These are phyloP conservation scores for Eucalyptus rudis DNA, from an alignment of 345 rosid species.

Conservation along the genomic window DNA sequence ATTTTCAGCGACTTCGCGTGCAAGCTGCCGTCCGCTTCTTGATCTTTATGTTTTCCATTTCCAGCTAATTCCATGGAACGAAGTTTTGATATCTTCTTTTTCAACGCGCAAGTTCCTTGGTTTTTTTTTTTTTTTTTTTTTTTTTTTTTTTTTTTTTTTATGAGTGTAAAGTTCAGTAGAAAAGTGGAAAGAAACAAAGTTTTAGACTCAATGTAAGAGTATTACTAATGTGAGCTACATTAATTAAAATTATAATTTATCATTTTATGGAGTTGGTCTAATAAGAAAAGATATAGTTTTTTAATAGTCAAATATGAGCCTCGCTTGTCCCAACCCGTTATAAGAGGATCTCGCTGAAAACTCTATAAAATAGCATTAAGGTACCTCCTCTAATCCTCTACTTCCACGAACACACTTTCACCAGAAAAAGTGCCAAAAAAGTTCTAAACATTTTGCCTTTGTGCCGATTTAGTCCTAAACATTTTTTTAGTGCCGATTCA, in stretches of 20 bases:
- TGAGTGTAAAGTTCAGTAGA: background rate
- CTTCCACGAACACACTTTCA: too few species aligned
- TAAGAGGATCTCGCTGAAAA: rapidly evolving
- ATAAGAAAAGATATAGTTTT: too few species aligned
- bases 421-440: rapidly evolving
- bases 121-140: too few species aligned
- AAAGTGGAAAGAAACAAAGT: background rate
- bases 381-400: too few species aligned
- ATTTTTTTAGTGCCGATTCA: too few species aligned
- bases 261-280: rapidly evolving
- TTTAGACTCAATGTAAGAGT: rapidly evolving
- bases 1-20: background rate
- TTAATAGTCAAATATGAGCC: too few species aligned
- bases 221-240: rapidly evolving
- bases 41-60: background rate
- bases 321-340: rapidly evolving
- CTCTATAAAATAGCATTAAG: too few species aligned
- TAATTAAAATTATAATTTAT: too few species aligned
- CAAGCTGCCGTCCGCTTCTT: background rate
- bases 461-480: too few species aligned
- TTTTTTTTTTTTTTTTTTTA: background rate
- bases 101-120: background rate
- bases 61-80: background rate
- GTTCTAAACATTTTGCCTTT: too few species aligned
- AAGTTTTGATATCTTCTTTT: background rate